These are phyloP conservation scores for Solanum etuberosum DNA, from an alignment of 257 asterid genomes.

Conservation along the genomic window DNA sequence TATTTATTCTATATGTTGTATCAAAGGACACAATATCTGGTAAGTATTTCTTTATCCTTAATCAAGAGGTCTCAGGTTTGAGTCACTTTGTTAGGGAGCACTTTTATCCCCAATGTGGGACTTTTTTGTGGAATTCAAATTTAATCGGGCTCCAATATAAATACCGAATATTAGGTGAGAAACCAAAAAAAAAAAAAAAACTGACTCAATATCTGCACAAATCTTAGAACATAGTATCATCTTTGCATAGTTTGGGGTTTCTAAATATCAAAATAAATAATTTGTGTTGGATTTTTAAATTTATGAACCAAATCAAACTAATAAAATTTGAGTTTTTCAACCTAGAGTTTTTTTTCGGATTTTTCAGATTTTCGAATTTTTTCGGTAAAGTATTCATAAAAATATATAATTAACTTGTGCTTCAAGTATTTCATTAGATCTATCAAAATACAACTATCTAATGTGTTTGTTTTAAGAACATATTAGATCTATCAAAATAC, in stretches of 20 bases:
- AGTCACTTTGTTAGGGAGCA: not conserved
- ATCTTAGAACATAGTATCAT: not conserved
- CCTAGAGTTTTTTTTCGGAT: too few relatives aligned
- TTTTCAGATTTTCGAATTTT: too few relatives aligned
- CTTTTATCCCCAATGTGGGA: rapidly evolving
- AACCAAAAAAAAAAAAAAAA: too few relatives aligned
- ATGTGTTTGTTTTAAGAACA: too few relatives aligned
- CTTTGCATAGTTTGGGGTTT: not conserved
- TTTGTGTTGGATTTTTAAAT: not conserved
- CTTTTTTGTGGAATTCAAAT: too few relatives aligned
- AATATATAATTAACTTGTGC: not conserved
- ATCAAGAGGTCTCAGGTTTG: not conserved
- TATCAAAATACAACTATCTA: too few relatives aligned
- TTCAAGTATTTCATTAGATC: too few relatives aligned
- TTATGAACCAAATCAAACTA: not conserved
- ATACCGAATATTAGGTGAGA: too few relatives aligned
- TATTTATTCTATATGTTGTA: not conserved
- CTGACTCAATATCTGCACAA: not conserved
- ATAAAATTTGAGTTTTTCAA: not conserved
- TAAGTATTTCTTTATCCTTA: too few relatives aligned
- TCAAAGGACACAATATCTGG: not conserved
- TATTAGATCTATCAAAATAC: too few relatives aligned
- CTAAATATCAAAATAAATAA: not conserved
- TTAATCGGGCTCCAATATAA: too few relatives aligned
- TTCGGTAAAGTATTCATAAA: not conserved